phyloP scores from a whole-genome alignment of 768 basidiomycete species.

The Amanita rubescens region DNA sequence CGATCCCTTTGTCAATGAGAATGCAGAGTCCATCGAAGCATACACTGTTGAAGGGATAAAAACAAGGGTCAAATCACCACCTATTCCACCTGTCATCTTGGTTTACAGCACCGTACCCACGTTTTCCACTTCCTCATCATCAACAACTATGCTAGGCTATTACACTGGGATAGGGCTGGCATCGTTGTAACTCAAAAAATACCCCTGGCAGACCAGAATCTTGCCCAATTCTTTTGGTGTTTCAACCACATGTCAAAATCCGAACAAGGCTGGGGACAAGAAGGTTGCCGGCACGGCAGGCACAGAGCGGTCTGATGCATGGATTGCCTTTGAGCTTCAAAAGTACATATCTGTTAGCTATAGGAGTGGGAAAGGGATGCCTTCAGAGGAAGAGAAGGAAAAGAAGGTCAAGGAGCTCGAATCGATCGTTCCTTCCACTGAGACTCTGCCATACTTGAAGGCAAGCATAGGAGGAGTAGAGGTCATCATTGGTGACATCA shows the following conservation, averaged over 20 bases:
- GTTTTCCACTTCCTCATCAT: neutral
- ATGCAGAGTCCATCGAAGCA: neutral
- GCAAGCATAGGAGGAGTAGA: no score
- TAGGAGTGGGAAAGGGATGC: no score
- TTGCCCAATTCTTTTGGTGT: neutral
- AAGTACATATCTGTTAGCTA: no score
- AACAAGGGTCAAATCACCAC: neutral
- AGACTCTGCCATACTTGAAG: no score
- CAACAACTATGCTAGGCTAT: neutral
- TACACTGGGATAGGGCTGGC: neutral
- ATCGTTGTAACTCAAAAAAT: neutral
- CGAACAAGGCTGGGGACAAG: neutral
- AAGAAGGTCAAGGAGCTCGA: neutral
- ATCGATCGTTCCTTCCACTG: neutral
- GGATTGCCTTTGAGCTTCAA: no score
- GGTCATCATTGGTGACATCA: no score
- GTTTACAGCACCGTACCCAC: neutral
- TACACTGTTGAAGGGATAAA: neutral
- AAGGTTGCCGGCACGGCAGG: no score
- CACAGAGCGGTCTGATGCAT: no score
- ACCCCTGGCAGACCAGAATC: neutral
- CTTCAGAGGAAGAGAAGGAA: no score
- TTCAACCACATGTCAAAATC: neutral
- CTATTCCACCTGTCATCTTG: neutral
- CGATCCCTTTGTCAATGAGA: neutral